phyloP scores from a whole-genome alignment of 805 yeast species.

The Millerozyma miso region DNA sequence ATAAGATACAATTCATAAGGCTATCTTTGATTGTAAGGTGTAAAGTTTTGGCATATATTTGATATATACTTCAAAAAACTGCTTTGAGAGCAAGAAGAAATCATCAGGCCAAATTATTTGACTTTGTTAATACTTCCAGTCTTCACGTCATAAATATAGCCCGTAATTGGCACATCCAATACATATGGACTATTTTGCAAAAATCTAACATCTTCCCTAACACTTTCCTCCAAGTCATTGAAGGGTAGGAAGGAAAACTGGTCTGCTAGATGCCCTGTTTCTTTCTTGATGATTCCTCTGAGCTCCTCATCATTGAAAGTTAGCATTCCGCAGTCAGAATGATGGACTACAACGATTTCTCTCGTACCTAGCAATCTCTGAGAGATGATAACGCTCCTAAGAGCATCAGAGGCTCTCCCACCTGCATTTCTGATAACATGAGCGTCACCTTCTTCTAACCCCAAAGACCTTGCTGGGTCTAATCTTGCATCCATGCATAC shows the following conservation, averaged over 20 bases:
- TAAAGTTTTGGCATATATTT: too few species aligned
- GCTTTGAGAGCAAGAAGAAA: neutral
- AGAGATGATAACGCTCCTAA: conserved; percentile 36
- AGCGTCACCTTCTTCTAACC: conserved; percentile 38
- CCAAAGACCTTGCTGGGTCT: conserved; percentile 33
- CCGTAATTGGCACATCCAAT: conserved; percentile 33
- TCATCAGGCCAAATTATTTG: neutral
- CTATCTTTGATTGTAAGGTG: too few species aligned
- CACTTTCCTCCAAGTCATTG: conserved; percentile 29
- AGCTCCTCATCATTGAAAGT: conserved; percentile 31
- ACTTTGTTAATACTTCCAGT: conserved; percentile 29
- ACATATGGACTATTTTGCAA: conserved; percentile 26
- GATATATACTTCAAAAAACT: too few species aligned
- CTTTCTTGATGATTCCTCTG: conserved; percentile 22
- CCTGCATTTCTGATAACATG: conserved; percentile 44
- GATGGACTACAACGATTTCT: conserved; percentile 37
- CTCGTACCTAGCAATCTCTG: conserved; percentile 37
- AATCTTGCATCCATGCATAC: conserved; percentile 41
- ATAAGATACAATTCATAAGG: too few species aligned
- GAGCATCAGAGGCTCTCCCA: conserved; percentile 38
- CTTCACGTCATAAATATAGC: conserved; percentile 36
- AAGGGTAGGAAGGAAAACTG: conserved; percentile 33
- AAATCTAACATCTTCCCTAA: conserved; percentile 30
- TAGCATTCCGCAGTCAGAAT: conserved; percentile 44
- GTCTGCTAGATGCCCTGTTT: conserved; percentile 26